These are phyloP conservation scores for Talaromyces albobiverticillius DNA, from an alignment of 2,329 filamentous ascomycete genomes.

Conservation along the genomic window DNA sequence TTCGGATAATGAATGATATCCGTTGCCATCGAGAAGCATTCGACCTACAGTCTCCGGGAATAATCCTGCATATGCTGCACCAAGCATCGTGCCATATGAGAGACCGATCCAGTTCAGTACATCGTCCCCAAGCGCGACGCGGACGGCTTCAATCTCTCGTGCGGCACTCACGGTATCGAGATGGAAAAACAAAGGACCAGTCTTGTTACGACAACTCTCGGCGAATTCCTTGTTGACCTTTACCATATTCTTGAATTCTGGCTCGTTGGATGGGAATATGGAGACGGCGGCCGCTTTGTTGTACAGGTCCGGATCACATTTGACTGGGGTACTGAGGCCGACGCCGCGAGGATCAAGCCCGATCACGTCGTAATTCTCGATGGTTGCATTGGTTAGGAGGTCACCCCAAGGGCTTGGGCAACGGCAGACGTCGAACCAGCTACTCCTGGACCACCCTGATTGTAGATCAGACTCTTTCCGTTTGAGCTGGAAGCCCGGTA, in stretches of 20 bases:
- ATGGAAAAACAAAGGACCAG: constrained; percentile 39
- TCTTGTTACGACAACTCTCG: constrained; percentile 38
- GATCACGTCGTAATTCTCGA: constrained; percentile 24
- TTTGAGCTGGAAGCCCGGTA: too few relatives aligned
- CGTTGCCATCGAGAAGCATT: constrained; percentile 9
- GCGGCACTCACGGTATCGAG: constrained; percentile 39
- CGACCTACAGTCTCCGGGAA: constrained; percentile 43
- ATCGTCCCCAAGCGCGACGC: constrained; percentile 31
- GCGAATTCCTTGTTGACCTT: constrained; percentile 27
- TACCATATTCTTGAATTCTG: not conserved
- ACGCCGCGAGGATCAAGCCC: constrained; percentile 46
- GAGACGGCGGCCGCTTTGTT: constrained; percentile 37
- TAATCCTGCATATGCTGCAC: constrained; percentile 43
- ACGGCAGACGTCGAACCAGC: too few relatives aligned
- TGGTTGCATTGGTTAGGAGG: too few relatives aligned
- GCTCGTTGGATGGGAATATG: not conserved
- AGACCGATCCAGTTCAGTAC: constrained; percentile 41
- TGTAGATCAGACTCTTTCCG: too few relatives aligned
- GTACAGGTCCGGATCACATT: constrained; percentile 37
- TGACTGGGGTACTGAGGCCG: constrained; percentile 38
- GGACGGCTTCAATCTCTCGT: constrained; percentile 36
- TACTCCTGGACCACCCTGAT: too few relatives aligned
- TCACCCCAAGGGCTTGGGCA: too few relatives aligned
- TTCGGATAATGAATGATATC: not conserved
- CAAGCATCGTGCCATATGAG: constrained; percentile 48